Percentiles rank a stretch among this genome's conserved stretches.
These are phyloP conservation scores for Alternaria metachromatica DNA, from an alignment of 2,329 filamentous ascomycete genomes.

Conservation along the genomic window DNA sequence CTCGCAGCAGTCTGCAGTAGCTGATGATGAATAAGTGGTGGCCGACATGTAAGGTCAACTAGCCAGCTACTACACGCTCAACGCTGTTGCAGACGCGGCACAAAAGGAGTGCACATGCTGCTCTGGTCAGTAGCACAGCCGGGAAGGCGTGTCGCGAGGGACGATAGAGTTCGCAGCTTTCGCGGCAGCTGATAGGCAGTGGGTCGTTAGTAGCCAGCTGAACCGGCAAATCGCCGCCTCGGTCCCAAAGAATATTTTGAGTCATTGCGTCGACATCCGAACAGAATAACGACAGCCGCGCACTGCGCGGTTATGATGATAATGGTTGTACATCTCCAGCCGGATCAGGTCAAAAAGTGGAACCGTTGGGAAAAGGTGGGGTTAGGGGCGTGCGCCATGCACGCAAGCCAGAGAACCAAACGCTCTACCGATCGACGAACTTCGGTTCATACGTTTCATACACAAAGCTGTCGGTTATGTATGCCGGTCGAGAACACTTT, in stretches of 20 bases:
- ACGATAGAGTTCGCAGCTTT: constrained; percentile 25
- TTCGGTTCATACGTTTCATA: constrained; percentile 25
- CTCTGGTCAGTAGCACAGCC: constrained; percentile 14
- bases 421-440: constrained; percentile 37
- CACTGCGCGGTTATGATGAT: constrained; percentile 36
- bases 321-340: constrained; percentile 6
- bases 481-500: constrained; percentile 5
- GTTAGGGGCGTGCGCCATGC: constrained; percentile 22
- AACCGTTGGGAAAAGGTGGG: constrained; percentile 31
- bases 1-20: constrained; percentile 19
- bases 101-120: not conserved
- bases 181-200: constrained; percentile 24
- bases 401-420: constrained; percentile 13
- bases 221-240: constrained; percentile 10
- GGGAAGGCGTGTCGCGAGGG: constrained; percentile 13
- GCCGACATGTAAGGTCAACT: constrained; percentile 1
- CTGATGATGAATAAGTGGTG: not conserved
- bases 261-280: constrained; percentile 3
- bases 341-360: constrained; percentile 19
- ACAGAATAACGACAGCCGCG: constrained; percentile 32
- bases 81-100: constrained; percentile 11
- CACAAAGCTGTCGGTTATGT: constrained; percentile 4
- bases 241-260: constrained; percentile 14
- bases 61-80: not conserved
- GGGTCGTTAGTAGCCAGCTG: constrained; percentile 22